Evolutionary conservation across 2,329 filamentous ascomycete species (phyloP).

Genomic region (Endothia cerciana): DNA sequence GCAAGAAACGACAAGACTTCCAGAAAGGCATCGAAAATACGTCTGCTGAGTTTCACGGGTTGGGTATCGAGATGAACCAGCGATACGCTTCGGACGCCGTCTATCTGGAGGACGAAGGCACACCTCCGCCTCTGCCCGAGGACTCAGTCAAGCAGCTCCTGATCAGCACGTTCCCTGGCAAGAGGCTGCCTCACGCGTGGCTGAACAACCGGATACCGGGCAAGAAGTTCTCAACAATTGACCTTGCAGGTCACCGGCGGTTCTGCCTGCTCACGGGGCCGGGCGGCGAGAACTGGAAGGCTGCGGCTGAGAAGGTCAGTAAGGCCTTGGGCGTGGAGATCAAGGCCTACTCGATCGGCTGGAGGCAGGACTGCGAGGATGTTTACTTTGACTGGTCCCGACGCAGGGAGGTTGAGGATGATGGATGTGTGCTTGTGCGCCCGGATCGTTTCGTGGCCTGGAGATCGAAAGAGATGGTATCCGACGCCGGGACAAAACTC

Average conservation of each 20-base stretch:
- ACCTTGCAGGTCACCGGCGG: conserved; percentile 59
- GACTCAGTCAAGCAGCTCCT: conserved; percentile 49
- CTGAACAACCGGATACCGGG: conserved; percentile 53
- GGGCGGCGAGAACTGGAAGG: conserved; percentile 59
- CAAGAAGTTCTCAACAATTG: conserved; percentile 57
- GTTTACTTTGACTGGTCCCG: conserved; percentile 64
- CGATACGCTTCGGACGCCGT: conserved; percentile 52
- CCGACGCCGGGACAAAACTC: conserved; percentile 31
- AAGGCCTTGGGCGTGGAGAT: conserved; percentile 50
- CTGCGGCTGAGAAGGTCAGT: conserved; percentile 47
- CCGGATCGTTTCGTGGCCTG: conserved; percentile 64
- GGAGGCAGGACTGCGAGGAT: conserved; percentile 63
- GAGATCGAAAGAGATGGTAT: conserved; percentile 38
- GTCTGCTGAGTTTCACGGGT: conserved; percentile 54
- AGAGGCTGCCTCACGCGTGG: conserved; percentile 66
- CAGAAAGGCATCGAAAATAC: conserved; percentile 47
- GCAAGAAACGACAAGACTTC: conserved; percentile 43
- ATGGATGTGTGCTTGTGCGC: conserved; percentile 60
- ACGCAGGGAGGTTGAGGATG: conserved; percentile 57
- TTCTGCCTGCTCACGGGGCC: conserved; percentile 58
- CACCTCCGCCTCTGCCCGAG: conserved; percentile 33
- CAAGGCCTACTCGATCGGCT: conserved; percentile 57
- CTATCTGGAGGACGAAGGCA: conserved; percentile 51
- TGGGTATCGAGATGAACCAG: conserved; percentile 65
- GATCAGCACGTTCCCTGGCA: conserved; percentile 61